Conservation (phyloP, 805 yeast genomes). For the Starmerella bombi region DNA sequence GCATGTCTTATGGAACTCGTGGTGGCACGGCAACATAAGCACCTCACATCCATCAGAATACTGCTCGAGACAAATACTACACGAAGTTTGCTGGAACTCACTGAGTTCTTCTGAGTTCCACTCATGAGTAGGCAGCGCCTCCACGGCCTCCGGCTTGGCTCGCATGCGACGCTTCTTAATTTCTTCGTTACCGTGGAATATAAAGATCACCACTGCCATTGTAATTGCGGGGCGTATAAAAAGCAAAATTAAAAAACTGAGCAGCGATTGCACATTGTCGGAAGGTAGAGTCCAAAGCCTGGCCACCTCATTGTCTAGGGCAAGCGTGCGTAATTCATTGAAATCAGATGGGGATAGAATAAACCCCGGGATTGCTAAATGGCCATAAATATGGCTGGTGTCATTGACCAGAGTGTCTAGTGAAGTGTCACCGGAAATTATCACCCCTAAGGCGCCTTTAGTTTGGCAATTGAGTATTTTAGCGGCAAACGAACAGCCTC, state of each 20-base stretch:
- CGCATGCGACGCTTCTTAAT: constrained; percentile 26
- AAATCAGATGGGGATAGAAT: constrained; percentile 39
- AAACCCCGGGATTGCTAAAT: constrained; percentile 38
- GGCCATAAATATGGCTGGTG: neutral
- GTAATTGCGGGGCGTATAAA: constrained; percentile 32
- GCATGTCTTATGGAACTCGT: constrained; percentile 47
- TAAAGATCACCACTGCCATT: constrained; percentile 27
- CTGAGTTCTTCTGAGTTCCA: constrained; percentile 21
- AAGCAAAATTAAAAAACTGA: constrained; percentile 29
- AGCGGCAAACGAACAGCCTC: constrained; percentile 38
- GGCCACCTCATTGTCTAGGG: constrained; percentile 3
- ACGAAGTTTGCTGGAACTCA: constrained; percentile 24
- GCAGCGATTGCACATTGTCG: constrained; percentile 24
- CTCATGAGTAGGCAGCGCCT: constrained; percentile 27
- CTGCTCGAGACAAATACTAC: constrained; percentile 47
- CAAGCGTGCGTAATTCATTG: constrained; percentile 17
- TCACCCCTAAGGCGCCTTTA: constrained; percentile 38
- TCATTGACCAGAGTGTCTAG: neutral
- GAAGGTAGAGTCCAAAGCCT: constrained; percentile 12
- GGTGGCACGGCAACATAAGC: constrained; percentile 45
- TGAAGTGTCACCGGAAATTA: constrained; percentile 41
- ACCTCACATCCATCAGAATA: constrained; percentile 39
- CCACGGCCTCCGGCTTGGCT: constrained; percentile 29
- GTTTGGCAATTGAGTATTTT: constrained; percentile 37
- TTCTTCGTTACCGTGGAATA: constrained; percentile 28